phyloP scores from a whole-genome alignment of 306 rosid genomes.

The Sophora flavescens region DNA sequence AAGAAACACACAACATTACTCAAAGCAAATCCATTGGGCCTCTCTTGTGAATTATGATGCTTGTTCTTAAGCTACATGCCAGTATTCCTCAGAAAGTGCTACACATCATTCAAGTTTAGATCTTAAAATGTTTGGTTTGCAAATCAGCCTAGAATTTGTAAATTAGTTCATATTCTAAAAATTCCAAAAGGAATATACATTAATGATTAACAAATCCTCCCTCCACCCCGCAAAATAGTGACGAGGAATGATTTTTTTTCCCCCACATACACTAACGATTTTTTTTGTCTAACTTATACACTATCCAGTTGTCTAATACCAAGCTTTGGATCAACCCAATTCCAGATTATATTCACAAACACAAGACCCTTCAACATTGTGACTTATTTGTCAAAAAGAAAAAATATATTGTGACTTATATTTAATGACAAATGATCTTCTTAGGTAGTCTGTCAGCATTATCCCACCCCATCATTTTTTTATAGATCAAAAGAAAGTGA shows the following conservation, averaged over 20 bases:
- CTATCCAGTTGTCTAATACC: background rate
- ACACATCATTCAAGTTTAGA: background rate
- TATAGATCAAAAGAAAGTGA: too few species aligned
- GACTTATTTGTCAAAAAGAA: too few species aligned
- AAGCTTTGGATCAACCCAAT: background rate
- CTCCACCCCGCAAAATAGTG: too few species aligned
- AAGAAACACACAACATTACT: constrained; percentile 8
- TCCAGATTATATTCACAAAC: background rate
- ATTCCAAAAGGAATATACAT: background rate
- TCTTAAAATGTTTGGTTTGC: background rate
- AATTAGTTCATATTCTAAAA: background rate
- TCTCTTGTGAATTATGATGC: background rate
- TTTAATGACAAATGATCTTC: background rate
- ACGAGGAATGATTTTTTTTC: background rate
- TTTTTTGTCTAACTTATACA: background rate
- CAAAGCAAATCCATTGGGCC: background rate
- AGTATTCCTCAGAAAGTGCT: too few species aligned
- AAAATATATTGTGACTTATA: background rate
- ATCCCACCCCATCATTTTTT: background rate
- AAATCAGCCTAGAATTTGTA: background rate
- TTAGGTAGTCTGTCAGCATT: background rate
- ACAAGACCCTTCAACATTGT: background rate
- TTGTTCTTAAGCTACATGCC: background rate
- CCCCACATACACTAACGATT: background rate
- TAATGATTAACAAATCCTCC: too few species aligned